These are phyloP conservation scores for Penicillium decumbens DNA, from an alignment of 2,329 filamentous ascomycete genomes.

Conservation along the genomic window DNA sequence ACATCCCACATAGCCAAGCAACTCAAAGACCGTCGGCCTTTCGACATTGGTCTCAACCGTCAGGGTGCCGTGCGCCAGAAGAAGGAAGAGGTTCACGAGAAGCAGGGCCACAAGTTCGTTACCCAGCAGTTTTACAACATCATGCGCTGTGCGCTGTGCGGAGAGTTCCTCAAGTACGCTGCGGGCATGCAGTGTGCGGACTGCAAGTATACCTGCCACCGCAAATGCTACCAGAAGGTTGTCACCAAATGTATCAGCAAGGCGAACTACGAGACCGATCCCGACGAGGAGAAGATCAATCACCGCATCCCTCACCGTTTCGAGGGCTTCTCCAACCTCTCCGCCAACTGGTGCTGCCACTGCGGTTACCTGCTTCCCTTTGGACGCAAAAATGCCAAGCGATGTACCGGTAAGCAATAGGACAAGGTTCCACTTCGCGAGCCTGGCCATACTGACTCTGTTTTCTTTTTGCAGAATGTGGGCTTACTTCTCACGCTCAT, in stretches of 20 bases:
- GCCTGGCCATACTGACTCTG: constrained; percentile 6
- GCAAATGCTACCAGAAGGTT: constrained; percentile 92
- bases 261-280: constrained; percentile 95
- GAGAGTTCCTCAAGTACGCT: constrained; percentile 97
- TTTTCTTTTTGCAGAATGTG: constrained; percentile 62
- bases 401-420: constrained; percentile 68
- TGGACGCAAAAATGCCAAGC: constrained; percentile 89
- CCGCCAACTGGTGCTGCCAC: constrained; percentile 98
- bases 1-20: constrained; percentile 61
- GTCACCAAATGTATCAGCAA: constrained; percentile 99
- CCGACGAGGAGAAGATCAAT: constrained; percentile 99
- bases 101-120: constrained; percentile 98
- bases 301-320: constrained; percentile 98
- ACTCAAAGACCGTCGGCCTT: constrained; percentile 71
- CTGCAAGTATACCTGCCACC: constrained; percentile 99
- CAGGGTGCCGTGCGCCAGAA: constrained; percentile 95
- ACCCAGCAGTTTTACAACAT: constrained; percentile 99
- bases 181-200: constrained; percentile 99
- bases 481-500: constrained; percentile 80
- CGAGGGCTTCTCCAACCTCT: constrained; percentile 93
- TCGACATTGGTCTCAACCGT: constrained; percentile 85
- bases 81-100: constrained; percentile 97
- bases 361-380: constrained; percentile 94
- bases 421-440: neutral
- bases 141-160: constrained; percentile 97